phyloP scores from a whole-genome alignment of 2,329 filamentous ascomycete species.

The Verticillium dahliae region DNA sequence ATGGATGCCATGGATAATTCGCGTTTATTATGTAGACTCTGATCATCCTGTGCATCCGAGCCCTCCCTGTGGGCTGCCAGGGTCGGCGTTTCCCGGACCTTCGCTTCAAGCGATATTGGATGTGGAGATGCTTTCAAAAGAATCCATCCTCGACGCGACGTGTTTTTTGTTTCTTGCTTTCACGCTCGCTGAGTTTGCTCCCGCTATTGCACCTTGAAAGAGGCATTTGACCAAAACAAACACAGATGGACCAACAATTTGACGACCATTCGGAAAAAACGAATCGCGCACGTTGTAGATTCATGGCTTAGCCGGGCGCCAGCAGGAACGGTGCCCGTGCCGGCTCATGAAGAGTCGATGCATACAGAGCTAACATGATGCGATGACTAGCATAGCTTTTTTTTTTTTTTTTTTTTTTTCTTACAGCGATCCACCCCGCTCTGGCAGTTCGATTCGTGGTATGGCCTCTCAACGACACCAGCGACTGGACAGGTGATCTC shows the following conservation, averaged over 20 bases:
- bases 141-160: background rate
- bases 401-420: background rate
- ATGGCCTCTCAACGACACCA: background rate
- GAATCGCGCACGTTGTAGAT: too few relatives aligned
- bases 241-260: too few relatives aligned
- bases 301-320: too few relatives aligned
- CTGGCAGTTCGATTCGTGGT: background rate
- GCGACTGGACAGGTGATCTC: background rate
- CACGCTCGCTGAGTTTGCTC: background rate
- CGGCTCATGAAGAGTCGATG: slow-evolving; percentile 8
- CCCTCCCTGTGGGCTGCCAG: slow-evolving; percentile 6
- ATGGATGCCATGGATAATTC: background rate
- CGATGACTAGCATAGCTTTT: background rate
- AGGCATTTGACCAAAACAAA: background rate
- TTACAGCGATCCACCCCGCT: background rate
- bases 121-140: slow-evolving; percentile 9
- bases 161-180: background rate
- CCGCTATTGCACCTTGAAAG: background rate
- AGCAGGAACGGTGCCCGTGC: slow-evolving; percentile 5
- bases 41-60: slow-evolving; percentile 5
- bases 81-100: background rate
- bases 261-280: too few relatives aligned
- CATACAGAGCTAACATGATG: slow-evolving; percentile 7
- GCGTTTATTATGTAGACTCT: background rate
- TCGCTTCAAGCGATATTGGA: slow-evolving; percentile 10